Base-by-base conservation (phyloP, 2,329 filamentous ascomycete genomes). In the Colletotrichum sp. region DNA sequence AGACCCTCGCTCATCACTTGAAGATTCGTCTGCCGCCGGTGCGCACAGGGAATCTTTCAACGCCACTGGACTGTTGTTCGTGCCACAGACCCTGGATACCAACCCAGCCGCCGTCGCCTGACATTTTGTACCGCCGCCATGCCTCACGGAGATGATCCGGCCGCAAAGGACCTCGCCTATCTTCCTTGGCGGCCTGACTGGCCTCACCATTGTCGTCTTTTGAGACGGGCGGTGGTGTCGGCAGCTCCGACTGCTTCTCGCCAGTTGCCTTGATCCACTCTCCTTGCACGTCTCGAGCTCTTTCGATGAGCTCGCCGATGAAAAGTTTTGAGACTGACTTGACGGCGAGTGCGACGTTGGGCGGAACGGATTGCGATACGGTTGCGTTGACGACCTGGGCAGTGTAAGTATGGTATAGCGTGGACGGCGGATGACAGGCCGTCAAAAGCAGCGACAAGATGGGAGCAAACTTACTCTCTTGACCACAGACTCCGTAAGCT, bases 121-220 rank as follows among this genome's bases (percentile, higher is more conserved):
- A 87, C 60, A 89, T 83, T 82, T 91, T 93, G 83, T 95, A 94
- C 65, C 94, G 88, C 72, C 94, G 88, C 82, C 94, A 88, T 7
- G 95, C 94, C 83, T 96, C 94, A 24, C 94, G 88, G 62, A 96
- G 83, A 83, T 96, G 94, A 77, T 95, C 94, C 0, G 95, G 94
- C 30, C 93, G 90, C 63, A 96, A 82, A 1, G 94, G 94, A 0
- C 89, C 91, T 49, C 88, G 87, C 71, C 82, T 85, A 76, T 86
- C 81, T 15, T 85, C 80, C 49, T 85, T 83, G 75, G 83, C 80
- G 32, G 81, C 79, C 66, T 84, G 81, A 63, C 81, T 80, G 16
- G 79, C 79, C 21, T 83, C 81, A 21, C 82, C 70, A 69, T 77
- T 78, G 24, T 80, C 80, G 26, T 81, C 74, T 70, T 73, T 78